Conservation (phyloP, 768 basidiomycete genomes). For the Guyanaporus albipodus region DNA sequence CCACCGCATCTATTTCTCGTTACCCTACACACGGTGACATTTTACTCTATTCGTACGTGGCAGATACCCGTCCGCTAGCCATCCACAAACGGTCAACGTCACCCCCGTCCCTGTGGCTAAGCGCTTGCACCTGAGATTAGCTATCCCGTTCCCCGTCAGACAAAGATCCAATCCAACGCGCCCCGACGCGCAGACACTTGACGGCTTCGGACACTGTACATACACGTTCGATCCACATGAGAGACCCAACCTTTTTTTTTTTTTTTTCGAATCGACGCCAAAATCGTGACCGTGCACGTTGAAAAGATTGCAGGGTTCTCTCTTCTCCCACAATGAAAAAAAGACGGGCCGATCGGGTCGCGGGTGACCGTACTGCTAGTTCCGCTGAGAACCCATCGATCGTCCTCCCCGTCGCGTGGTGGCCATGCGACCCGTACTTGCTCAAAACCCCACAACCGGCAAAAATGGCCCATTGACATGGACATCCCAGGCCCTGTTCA, state of each 20-base stretch:
- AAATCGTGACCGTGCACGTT: too few relatives aligned
- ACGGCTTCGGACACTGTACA: too few relatives aligned
- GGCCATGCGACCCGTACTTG: slow-evolving; percentile 3
- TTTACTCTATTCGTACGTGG: neutral
- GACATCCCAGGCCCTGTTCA: too few relatives aligned
- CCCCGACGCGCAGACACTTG: too few relatives aligned
- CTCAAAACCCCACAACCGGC: slow-evolving; percentile 1
- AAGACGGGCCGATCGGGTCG: neutral
- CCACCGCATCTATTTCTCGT: slow-evolving; percentile 2
- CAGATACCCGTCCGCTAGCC: neutral
- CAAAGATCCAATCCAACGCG: slow-evolving; percentile 9
- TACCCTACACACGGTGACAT: neutral
- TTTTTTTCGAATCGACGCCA: too few relatives aligned
- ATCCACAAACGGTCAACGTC: slow-evolving; percentile 5
- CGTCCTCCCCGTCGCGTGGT: slow-evolving; percentile 11
- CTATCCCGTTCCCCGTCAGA: slow-evolving; percentile 1
- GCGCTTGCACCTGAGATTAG: slow-evolving; percentile 9
- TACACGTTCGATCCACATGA: too few relatives aligned
- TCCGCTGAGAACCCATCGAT: too few relatives aligned
- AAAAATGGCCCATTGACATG: neutral
- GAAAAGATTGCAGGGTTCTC: too few relatives aligned
- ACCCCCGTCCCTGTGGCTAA: slow-evolving; percentile 10
- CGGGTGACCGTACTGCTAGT: too few relatives aligned
- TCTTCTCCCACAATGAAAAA: too few relatives aligned
- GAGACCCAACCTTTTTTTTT: too few relatives aligned